Base-by-base conservation (phyloP, 78 protist genomes). In the Tieghemostelium lacteum region DNA sequence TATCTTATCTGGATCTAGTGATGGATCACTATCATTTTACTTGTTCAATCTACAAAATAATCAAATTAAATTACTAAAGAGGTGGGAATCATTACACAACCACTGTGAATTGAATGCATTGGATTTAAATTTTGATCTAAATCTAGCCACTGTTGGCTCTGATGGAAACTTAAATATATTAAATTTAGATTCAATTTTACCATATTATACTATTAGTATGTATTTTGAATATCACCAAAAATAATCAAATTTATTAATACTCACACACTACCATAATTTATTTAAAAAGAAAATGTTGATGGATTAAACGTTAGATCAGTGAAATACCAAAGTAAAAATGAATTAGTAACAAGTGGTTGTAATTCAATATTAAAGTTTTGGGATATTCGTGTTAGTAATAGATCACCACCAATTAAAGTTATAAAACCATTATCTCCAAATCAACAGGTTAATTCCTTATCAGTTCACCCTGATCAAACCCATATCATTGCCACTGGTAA, bases 401-500 rank as follows among this genome's bases (percentile, higher is more conserved):
- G 24, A 14, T 14, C 39, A 54, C 89, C 89, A n/a, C 89, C 89
- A n/a, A 61, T 69, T 0, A 80, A 66, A 42, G 57, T 50, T 19
- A 80, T 80, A 22, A 80, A 57, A 57, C 67, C 63, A 26, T 58
- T 52, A 26, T 37, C 19, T 4, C 8, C 6, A 26, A 6, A 12
- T n/a, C 2, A 28, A 61, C 67, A 26, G 5, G 3, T 61, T 6
- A 6, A 66, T 58, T 36, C 72, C 69, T 54, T 80, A 33, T 73
- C 76, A 54, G 66, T 80, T 33, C 76, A 80, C 29, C 75, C 50
- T 29, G 77, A 80, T 40, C 76, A 80, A 69, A 17, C 62, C 39
- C 58, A 80, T 69, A 57, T 69, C 37, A 80, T 80, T 45, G 89
- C 89, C 4, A 49, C 89, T 17, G 89, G 89, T 65, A 31, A 54